Conservation (phyloP, 495 filamentous ascomycete species). For the Neurospora cerealis region DNA sequence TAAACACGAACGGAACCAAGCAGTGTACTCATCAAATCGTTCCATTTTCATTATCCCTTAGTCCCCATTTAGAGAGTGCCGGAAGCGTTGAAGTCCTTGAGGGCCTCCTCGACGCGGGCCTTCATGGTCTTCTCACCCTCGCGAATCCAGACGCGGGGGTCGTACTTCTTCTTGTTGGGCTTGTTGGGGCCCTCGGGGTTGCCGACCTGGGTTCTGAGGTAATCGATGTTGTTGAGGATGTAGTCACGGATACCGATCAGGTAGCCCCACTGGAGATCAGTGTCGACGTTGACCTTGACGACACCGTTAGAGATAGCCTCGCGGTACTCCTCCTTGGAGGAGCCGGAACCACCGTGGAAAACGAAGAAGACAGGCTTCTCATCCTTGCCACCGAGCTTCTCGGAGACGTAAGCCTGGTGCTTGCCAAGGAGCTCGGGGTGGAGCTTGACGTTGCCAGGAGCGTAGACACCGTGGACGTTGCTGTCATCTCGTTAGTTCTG, state of each 20-base stretch:
- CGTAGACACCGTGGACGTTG: slow-evolving; percentile 99
- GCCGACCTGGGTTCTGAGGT: slow-evolving; percentile 72
- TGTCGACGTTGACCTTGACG: slow-evolving; percentile 93
- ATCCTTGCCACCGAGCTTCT: slow-evolving; percentile 51
- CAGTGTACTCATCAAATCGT: not conserved
- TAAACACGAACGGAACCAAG: not conserved
- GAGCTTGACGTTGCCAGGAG: slow-evolving; percentile 93
- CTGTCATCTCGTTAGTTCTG: slow-evolving; percentile 31
- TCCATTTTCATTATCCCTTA: not conserved
- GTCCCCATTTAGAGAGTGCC: slow-evolving; percentile 59
- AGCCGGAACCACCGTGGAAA: slow-evolving; percentile 96
- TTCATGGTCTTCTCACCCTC: slow-evolving; percentile 98
- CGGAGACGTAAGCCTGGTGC: slow-evolving; percentile 85
- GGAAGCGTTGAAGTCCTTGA: slow-evolving; percentile 87
- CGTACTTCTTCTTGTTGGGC: slow-evolving; percentile 99
- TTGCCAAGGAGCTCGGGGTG: slow-evolving; percentile 88
- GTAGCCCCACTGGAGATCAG: slow-evolving; percentile 82
- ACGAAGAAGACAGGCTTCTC: slow-evolving; percentile 96
- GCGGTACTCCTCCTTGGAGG: slow-evolving; percentile 74
- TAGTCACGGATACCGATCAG: slow-evolving; percentile 81
- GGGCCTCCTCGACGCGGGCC: slow-evolving; percentile 63
- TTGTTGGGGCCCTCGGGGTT: slow-evolving; percentile 73
- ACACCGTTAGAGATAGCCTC: slow-evolving; percentile 85
- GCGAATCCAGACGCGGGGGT: slow-evolving; percentile 68
- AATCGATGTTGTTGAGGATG: slow-evolving; percentile 89